These are phyloP conservation scores for Cordyceps cicadae DNA, from an alignment of 2,329 filamentous ascomycete genomes.

Conservation along the genomic window DNA sequence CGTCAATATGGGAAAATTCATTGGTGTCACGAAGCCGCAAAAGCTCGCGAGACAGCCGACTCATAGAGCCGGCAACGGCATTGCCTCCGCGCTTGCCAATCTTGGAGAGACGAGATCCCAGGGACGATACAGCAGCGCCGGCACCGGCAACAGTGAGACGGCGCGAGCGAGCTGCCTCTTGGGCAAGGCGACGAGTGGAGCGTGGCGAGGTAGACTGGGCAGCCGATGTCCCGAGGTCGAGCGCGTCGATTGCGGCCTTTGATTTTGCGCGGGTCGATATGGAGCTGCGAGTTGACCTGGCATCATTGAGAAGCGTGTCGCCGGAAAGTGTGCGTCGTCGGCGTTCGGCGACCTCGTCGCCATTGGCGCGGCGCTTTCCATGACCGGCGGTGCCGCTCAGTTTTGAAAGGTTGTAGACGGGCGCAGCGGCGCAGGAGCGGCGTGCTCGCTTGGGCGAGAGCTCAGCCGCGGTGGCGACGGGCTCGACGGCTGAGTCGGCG, in stretches of 20 bases:
- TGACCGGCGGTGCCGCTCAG: slow-evolving; percentile 55
- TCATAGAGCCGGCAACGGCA: slow-evolving; percentile 38
- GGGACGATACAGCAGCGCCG: slow-evolving; percentile 34
- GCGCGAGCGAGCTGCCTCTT: slow-evolving; percentile 23
- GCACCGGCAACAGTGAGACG: slow-evolving; percentile 28
- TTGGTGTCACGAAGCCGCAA: slow-evolving; percentile 53
- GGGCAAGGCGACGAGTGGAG: slow-evolving; percentile 23
- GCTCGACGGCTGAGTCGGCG: too few species aligned
- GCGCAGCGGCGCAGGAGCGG: slow-evolving; percentile 46
- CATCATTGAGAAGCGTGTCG: slow-evolving; percentile 26
- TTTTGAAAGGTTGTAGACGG: slow-evolving; percentile 59
- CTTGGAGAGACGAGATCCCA: slow-evolving; percentile 40
- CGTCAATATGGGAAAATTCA: slow-evolving; percentile 52
- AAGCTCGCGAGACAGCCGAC: slow-evolving; percentile 48
- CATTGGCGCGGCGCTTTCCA: slow-evolving; percentile 46
- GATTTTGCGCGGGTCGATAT: slow-evolving; percentile 10
- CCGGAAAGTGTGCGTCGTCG: slow-evolving; percentile 39
- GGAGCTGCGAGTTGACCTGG: slow-evolving; percentile 15
- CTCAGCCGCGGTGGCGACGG: slow-evolving; percentile 13
- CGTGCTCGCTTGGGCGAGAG: slow-evolving; percentile 34
- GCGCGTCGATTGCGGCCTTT: slow-evolving; percentile 37
- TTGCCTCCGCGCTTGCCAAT: slow-evolving; percentile 55
- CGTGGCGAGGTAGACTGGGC: slow-evolving; percentile 28
- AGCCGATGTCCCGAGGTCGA: slow-evolving; percentile 36
- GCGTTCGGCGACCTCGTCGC: slow-evolving; percentile 37